Conservation (phyloP, 441 rosid species). For the Bocquillonia castaneifolia region DNA sequence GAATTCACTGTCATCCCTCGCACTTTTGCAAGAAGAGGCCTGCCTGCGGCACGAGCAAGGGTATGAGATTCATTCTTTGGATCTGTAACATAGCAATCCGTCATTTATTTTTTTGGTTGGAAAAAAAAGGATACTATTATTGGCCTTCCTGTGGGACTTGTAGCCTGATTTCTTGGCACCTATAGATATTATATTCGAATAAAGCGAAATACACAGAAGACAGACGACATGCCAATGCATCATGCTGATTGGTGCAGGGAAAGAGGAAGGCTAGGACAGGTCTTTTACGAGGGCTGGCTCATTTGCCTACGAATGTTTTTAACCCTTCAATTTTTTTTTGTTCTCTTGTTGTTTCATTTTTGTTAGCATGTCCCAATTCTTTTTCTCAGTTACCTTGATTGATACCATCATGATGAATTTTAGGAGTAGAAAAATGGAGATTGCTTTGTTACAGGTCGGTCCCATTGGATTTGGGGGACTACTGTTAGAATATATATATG, state of each 20-base stretch:
- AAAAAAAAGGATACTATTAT: conserved; percentile 33
- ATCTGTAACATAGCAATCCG: conserved; percentile 57
- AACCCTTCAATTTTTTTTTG: conserved; percentile 19
- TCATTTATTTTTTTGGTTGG: conserved; percentile 40
- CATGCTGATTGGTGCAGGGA: conserved; percentile 24
- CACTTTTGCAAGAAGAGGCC: conserved; percentile 24
- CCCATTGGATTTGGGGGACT: conserved; percentile 40
- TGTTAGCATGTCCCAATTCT: conserved; percentile 26
- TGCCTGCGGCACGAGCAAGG: conserved; percentile 32
- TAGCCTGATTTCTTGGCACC: conserved; percentile 33
- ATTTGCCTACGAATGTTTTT: conserved; percentile 24
- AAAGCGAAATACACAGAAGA: conserved; percentile 25
- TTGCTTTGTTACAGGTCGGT: conserved; percentile 47
- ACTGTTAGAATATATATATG: conserved; percentile 33
- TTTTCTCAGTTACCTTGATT: conserved; percentile 16
- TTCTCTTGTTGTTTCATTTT: conserved; percentile 23
- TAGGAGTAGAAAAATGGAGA: conserved; percentile 49
- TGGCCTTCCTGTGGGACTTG: conserved; percentile 34
- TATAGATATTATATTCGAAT: conserved; percentile 20
- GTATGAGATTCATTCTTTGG: conserved; percentile 59
- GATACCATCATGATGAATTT: conserved; percentile 31
- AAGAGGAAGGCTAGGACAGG: conserved; percentile 33
- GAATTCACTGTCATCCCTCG: conserved; percentile 28
- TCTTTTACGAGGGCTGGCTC: conserved; percentile 34
- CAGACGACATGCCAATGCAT: conserved; percentile 22